Percentiles rank a stretch among this genome's conserved stretches.
Evolutionary conservation across 202 grass and related monocot species (phyloP).

Genomic region (Schoenoplectus triqueter): DNA sequence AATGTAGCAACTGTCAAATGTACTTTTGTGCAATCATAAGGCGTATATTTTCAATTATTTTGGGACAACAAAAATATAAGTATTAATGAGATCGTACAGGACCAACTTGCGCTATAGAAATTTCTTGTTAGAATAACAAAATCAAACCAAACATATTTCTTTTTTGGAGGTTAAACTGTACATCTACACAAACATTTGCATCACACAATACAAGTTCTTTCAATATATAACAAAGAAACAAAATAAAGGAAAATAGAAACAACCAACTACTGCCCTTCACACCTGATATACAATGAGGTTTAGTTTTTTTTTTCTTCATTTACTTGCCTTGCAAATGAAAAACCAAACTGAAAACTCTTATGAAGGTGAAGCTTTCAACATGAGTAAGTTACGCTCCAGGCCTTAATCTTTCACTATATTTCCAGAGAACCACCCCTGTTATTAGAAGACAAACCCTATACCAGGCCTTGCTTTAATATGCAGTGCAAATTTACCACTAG

Average conservation of each 20-base stretch:
- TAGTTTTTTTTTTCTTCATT: slow-evolving; percentile 32
- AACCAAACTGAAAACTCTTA: slow-evolving; percentile 16
- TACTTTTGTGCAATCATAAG: neutral
- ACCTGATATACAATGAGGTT: slow-evolving; percentile 41
- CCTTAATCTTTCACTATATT: slow-evolving; percentile 21
- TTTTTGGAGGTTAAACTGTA: slow-evolving; percentile 35
- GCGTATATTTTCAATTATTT: neutral
- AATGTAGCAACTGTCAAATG: neutral
- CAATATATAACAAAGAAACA: slow-evolving; percentile 37
- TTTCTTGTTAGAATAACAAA: neutral
- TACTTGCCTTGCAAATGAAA: slow-evolving; percentile 24
- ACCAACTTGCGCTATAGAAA: neutral
- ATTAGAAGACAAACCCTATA: slow-evolving; percentile 34
- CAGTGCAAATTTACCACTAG: slow-evolving; percentile 6
- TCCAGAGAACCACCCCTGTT: slow-evolving; percentile 18
- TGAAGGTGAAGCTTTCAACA: slow-evolving; percentile 10
- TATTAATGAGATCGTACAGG: neutral
- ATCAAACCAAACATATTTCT: slow-evolving; percentile 31
- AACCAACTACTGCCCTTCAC: slow-evolving; percentile 38
- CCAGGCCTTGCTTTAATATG: neutral
- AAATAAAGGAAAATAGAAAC: slow-evolving; percentile 35
- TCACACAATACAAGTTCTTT: slow-evolving; percentile 32
- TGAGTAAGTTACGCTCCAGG: neutral
- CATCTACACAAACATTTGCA: slow-evolving; percentile 36
- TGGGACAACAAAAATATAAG: neutral